Percentiles rank a stretch among this genome's conserved stretches.
phyloP scores from a whole-genome alignment of 306 rosid genomes.

The Pyrus pyrifolia region DNA sequence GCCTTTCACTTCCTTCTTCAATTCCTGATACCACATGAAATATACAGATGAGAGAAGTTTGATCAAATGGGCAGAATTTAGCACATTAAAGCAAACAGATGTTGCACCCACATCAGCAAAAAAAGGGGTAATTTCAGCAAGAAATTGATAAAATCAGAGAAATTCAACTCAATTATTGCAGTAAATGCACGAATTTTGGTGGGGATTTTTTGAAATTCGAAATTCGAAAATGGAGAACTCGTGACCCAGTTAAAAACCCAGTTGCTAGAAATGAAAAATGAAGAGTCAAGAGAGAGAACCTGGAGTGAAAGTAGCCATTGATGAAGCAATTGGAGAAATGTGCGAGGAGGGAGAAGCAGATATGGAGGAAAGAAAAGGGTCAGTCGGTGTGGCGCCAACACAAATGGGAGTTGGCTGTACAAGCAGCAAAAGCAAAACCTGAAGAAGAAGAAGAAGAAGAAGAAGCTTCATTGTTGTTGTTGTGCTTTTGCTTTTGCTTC shows the following conservation, averaged over 20 bases:
- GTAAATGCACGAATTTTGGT: slow-evolving; percentile 19
- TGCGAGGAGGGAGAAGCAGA: slow-evolving; percentile 29
- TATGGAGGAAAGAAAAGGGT: slow-evolving; percentile 26
- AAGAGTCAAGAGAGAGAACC: slow-evolving; percentile 25
- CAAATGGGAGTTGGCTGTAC: slow-evolving; percentile 39
- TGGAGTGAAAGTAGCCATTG: slow-evolving; percentile 61
- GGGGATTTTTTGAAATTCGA: slow-evolving; percentile 30
- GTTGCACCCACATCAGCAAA: background rate
- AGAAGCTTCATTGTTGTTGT: slow-evolving; percentile 33
- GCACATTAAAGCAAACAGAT: slow-evolving; percentile 4
- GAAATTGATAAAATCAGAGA: background rate
- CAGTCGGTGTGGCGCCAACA: slow-evolving; percentile 27
- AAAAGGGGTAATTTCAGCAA: background rate
- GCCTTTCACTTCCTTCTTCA: slow-evolving; percentile 29
- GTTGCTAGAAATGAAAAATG: slow-evolving; percentile 8
- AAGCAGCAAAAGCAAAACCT: slow-evolving; percentile 10
- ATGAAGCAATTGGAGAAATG: slow-evolving; percentile 34
- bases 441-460: slow-evolving; percentile 12
- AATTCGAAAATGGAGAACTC: slow-evolving; percentile 25
- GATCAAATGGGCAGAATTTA: background rate
- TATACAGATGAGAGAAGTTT: background rate
- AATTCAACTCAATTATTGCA: slow-evolving; percentile 9
- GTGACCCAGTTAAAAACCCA: slow-evolving; percentile 13
- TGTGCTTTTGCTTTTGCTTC: slow-evolving; percentile 13
- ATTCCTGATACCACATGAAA: slow-evolving; percentile 33